Evolutionary conservation across 305 asterid species (phyloP).

Genomic region (Fraxinus dipetala): DNA sequence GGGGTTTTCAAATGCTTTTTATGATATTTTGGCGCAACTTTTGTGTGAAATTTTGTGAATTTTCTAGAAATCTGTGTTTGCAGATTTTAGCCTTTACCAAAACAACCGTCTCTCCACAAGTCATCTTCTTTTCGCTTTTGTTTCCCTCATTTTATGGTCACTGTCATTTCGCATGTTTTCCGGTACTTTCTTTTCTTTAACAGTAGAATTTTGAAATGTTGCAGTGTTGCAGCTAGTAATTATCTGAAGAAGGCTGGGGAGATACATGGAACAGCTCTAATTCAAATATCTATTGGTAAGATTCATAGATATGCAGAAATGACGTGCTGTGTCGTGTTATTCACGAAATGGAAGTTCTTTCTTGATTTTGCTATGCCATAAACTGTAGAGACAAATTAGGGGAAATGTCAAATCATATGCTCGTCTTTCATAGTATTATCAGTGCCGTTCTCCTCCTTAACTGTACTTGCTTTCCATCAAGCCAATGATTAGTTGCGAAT

Average conservation of each 20-base stretch:
- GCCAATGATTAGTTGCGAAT: background rate
- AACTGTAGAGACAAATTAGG: background rate
- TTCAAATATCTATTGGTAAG: conserved; percentile 75
- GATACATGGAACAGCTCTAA: conserved; percentile 70
- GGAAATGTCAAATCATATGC: background rate
- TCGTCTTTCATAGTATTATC: background rate
- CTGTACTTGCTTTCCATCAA: background rate
- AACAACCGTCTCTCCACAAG: background rate
- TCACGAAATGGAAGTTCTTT: background rate
- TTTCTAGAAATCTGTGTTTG: background rate
- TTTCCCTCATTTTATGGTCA: background rate
- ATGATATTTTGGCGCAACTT: background rate
- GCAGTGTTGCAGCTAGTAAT: conserved; percentile 76
- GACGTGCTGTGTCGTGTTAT: background rate
- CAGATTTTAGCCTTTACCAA: background rate
- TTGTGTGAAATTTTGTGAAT: background rate
- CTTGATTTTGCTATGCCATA: background rate
- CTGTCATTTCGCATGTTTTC: background rate
- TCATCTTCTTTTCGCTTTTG: background rate
- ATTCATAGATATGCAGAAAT: background rate
- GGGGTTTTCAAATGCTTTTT: background rate
- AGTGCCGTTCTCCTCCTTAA: background rate
- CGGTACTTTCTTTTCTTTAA: background rate
- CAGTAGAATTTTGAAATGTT: conserved; percentile 3
- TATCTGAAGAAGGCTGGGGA: conserved; percentile 70